A percentile compares a stretch with the other conserved stretches of the same genome.
These are phyloP conservation scores for Leccinum ponderosum DNA, from an alignment of 1,284 basidiomycete species.

Conservation along the genomic window DNA sequence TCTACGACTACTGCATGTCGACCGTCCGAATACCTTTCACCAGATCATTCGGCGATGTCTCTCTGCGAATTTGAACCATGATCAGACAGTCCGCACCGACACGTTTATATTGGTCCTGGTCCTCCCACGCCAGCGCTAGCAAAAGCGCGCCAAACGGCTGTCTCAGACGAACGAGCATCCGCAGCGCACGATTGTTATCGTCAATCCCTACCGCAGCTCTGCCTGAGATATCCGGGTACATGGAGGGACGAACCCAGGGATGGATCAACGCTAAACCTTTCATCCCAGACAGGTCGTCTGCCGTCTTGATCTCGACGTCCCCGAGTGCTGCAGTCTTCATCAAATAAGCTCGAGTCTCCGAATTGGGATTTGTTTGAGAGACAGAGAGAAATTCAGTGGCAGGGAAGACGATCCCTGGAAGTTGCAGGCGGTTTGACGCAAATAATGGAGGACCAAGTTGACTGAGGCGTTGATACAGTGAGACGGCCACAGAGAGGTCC, in stretches of 20 bases:
- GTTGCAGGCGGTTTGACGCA: neutral
- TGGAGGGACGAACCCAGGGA: neutral
- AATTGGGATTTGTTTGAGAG: neutral
- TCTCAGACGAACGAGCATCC: neutral
- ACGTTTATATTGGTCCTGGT: neutral
- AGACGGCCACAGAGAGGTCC: neutral
- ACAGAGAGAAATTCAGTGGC: neutral
- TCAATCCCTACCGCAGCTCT: neutral
- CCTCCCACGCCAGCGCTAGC: neutral
- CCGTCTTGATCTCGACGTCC: neutral
- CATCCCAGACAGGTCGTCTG: neutral
- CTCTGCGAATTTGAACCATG: neutral
- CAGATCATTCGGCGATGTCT: neutral
- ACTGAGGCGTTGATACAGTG: neutral
- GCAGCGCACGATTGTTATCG: neutral
- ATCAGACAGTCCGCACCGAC: neutral
- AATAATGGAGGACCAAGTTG: neutral
- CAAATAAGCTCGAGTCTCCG: neutral
- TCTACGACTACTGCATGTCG: neutral
- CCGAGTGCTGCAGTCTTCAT: neutral
- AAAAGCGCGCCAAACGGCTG: neutral
- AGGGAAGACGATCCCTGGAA: neutral
- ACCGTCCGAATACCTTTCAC: neutral
- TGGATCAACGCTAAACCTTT: neutral
- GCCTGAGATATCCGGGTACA: neutral